Base-by-base conservation (phyloP, 805 yeast species). In the Saturnispora zaruensis region DNA sequence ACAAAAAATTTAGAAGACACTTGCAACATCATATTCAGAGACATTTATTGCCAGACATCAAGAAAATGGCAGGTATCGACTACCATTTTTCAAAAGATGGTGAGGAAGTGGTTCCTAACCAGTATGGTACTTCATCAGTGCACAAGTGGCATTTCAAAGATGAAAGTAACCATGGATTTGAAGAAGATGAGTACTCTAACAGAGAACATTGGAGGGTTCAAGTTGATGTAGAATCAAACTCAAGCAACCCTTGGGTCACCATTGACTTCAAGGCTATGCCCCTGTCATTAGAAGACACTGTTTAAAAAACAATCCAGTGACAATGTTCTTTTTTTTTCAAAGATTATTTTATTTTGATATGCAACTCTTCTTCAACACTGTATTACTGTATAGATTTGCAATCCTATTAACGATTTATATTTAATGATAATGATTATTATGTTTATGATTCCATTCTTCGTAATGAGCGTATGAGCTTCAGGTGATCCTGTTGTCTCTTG, bases 21-120 rank as follows among this genome's bases (percentile, higher is more conserved):
- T 72, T 84, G 63, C 83, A 81, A 59, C 91, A 84, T 64, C 91
- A 84, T 60, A 72, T 84, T 49, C 77, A 80, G 58, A 82, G 82
- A 60, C 90, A 84, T 64, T 67, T 84, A 61, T 70, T 84, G 61
- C 74, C 76, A 53, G 90, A 83, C 57, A 79, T 84, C 66, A 75
- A 74, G 54, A 72, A 70, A 51, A 76, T 79, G 63, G 69, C 81
- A n/a, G 85, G 87, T 43, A 75, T 76, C 58, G 63, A 66, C 38
- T 66, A 66, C 49, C 52, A 59, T 2, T 65, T 73, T 49, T 53
- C 57, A 40, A 75, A 76, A 46, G 73, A 69, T 32, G 70, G 74
- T 48, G 76, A 78, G 52, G 79, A 75, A 53, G 73, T 74, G 50
- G 58, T 57, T 26, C 71, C 75, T 38, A 75, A 76, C 51, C 59